Evolutionary conservation across 129 eudicot species (phyloP).

Genomic region (Oenanthe sinensis): DNA sequence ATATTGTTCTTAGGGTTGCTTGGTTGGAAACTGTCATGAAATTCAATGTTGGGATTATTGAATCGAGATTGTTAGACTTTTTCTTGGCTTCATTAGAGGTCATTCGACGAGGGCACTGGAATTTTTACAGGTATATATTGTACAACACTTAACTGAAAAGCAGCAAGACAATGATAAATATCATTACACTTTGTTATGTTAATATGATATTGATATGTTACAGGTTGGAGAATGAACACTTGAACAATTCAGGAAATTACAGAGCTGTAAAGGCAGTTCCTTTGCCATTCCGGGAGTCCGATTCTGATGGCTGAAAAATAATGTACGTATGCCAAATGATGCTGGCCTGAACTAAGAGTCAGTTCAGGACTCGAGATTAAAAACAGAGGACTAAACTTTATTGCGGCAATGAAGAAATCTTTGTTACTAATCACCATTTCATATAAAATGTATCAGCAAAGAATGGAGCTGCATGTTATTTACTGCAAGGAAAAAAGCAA

Average conservation of each 20-base stretch:
- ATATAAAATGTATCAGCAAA: neutral
- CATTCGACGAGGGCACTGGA: constrained; percentile 98
- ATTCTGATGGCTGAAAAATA: constrained; percentile 57
- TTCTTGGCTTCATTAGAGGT: constrained; percentile 85
- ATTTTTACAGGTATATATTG: constrained; percentile 67
- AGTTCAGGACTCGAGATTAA: neutral
- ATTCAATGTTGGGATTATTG: constrained; percentile 57
- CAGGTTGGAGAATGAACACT: constrained; percentile 93
- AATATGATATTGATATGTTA: neutral
- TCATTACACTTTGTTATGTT: neutral
- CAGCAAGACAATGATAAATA: neutral
- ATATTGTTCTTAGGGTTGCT: constrained; percentile 68
- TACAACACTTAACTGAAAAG: neutral
- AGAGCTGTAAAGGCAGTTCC: constrained; percentile 91
- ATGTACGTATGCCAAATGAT: constrained; percentile 8
- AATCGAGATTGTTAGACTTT: constrained; percentile 69
- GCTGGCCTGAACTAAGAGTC: neutral
- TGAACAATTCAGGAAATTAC: constrained; percentile 82
- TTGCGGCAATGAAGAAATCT: constrained; percentile 4
- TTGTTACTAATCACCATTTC: neutral
- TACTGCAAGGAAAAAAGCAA: neutral
- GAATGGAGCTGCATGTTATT: constrained; percentile 9
- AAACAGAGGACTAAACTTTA: neutral
- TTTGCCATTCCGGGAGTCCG: constrained; percentile 72
- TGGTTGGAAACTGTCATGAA: constrained; percentile 88